Base-by-base conservation (phyloP, 768 basidiomycete genomes). In the Termitomyces sp. region DNA sequence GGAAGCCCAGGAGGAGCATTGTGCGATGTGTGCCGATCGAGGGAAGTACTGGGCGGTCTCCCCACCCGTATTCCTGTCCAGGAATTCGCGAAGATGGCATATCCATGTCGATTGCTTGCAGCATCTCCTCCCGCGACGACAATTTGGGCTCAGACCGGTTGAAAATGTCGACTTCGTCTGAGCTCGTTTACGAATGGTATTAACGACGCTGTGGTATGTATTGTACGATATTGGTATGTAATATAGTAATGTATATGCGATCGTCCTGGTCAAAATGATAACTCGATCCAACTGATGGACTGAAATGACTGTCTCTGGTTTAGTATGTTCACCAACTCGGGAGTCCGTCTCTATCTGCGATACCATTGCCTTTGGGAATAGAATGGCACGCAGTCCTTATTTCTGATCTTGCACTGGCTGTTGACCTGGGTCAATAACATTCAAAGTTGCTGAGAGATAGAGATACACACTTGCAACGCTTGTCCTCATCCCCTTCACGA, bases 51-150 rank as follows among this genome's bases (percentile, higher is more conserved):
- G 62, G 62, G 62, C 62, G 7, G 59, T 63, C 16, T 60, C 62
- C n/a, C 62, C 62, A 12, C 62, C 62, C 2, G 41, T 63, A 16
- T 63, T 63, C 54, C 34, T 63, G 20, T 63, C 62, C 15, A 54
- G 55, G 34, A 56, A 63, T 39, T 63, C 62, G 18, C 59, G 62
- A n/a, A 47, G 56, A 34, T 63, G 62, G 62, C 62, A 63, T 39
- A 28, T 63, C 6, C 62, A 63, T 37, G 31, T 56, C 26, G 62
- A 63, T 28, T 60, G 59, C 41, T 42, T 63, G 18, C 62, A 63
- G 22, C 59, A 63, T 39, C 45, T 63, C 41, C 36, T 63, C 47
- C 59, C 62, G 18, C 62, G 62, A 15, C 56, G 51, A 8, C 62
- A 63, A 44, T 63, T 63, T 53, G 62, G 62, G 20, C 50, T 63